Evolutionary conservation across 345 rosid species (phyloP), one percentile per base, ranked within the genome.

Genomic region (Kandelia obovata): DNA sequence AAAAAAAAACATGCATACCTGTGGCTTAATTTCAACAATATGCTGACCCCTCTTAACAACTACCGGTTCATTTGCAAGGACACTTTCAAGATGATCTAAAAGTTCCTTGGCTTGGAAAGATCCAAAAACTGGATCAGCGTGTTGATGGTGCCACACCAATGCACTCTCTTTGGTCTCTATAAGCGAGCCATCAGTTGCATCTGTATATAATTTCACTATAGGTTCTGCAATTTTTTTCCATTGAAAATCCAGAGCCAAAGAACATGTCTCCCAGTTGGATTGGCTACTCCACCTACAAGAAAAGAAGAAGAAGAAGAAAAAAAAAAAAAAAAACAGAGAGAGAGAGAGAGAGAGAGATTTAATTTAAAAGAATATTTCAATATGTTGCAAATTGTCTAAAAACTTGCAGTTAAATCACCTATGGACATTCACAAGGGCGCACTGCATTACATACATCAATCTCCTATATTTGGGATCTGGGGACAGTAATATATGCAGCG

Each of bases 1-100:
- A 67, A 15, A 43, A 43, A 28, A 25, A 37, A 6, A 25, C 23
- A 51, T 8, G 25, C 59, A 35, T 77, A 81, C 91, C 89, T 87
- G 91, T 53, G 86, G 91, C 77, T 87, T 87, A 21, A 83, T 87
- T 84, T 87, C 91, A 53, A 87, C 87, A 66, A 87, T 87, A n/a
- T 81, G 75, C 69, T 78, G 83, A 7, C 91, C 91, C 73, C 86
- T 80, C 72, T 73, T 73, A 6, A 85, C 91, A 31, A 75, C 82
- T 30, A 83, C 91, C 0, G 87, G 91, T 70, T 87, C 89, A 69
- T 87, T 87, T 49, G 86, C 82, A 57, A 87, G 87, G 51, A 85
- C 87, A 56, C 69, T 81, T 79, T 87, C 89, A 7, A 87, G 85
- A 81, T 87, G 91, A 77, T 87, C 83, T 58, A 85, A 65, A 53